These are phyloP conservation scores for Chaetomiaceae sp. DNA, from an alignment of 2,329 filamentous ascomycete species.

Conservation along the genomic window DNA sequence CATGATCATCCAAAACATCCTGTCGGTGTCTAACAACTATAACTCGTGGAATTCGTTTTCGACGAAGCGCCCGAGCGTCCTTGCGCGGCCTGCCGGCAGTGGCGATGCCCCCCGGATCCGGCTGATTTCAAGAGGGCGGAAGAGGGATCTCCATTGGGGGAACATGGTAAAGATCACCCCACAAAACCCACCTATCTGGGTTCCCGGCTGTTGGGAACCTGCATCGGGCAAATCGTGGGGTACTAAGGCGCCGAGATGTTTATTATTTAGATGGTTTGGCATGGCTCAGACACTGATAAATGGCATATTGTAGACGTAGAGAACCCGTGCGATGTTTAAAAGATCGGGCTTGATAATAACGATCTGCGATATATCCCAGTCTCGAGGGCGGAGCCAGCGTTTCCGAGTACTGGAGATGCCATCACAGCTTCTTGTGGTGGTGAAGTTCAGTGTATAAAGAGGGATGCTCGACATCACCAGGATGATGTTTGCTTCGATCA, in stretches of 20 bases:
- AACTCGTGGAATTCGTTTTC: neutral
- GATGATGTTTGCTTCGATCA: neutral
- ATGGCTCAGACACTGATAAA: neutral
- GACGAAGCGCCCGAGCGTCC: too few species aligned
- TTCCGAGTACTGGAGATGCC: slow-evolving; percentile 13
- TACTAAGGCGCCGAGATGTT: neutral
- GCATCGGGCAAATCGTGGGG: neutral
- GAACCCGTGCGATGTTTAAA: neutral
- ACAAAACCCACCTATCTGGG: neutral
- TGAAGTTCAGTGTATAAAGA: neutral
- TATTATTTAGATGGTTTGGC: neutral
- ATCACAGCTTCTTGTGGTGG: too few species aligned
- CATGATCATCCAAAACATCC: too few species aligned
- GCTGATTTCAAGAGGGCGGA: slow-evolving; percentile 18
- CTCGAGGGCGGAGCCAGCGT: slow-evolving; percentile 21
- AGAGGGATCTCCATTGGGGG: slow-evolving; percentile 18
- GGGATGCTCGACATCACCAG: neutral
- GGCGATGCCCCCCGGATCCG: neutral
- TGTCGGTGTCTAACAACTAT: too few species aligned
- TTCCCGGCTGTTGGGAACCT: slow-evolving; percentile 9
- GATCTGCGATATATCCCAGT: slow-evolving; percentile 6
- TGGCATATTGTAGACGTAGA: too few species aligned
- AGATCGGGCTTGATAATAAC: slow-evolving; percentile 11
- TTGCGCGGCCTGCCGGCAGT: too few species aligned
- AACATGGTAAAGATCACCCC: neutral